Evolutionary conservation across 2,329 filamentous ascomycete species (phyloP).

Genomic region (Apiospora arundinis): DNA sequence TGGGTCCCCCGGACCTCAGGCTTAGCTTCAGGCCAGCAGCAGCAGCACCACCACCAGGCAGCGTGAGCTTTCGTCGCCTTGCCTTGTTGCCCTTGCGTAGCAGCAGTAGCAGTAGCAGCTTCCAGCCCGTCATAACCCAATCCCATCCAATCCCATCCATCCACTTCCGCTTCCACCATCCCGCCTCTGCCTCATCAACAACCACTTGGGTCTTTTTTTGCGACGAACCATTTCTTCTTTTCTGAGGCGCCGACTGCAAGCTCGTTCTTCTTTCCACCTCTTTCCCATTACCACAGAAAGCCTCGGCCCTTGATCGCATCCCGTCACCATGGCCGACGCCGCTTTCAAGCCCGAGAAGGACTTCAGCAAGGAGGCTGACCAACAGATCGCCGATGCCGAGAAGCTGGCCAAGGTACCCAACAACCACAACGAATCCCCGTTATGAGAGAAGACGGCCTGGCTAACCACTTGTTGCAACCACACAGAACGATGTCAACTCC

Average conservation of each 20-base stretch:
- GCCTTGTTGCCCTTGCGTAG: constrained; percentile 24
- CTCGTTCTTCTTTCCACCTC: background rate
- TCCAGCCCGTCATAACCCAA: constrained; percentile 23
- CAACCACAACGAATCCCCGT: background rate
- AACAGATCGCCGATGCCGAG: constrained; percentile 88
- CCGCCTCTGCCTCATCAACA: background rate
- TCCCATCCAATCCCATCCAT: constrained; percentile 22
- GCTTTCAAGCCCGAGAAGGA: constrained; percentile 96
- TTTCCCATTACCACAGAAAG: constrained; percentile 14
- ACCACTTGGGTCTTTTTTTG: background rate
- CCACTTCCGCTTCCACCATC: constrained; percentile 19
- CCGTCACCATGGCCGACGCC: constrained; percentile 76
- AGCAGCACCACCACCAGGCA: constrained; percentile 28
- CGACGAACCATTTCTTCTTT: background rate
- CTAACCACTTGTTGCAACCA: constrained; percentile 38
- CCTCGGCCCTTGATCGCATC: constrained; percentile 7
- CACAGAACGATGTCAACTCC: constrained; percentile 76
- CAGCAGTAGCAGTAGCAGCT: background rate
- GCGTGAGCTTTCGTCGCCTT: constrained; percentile 36
- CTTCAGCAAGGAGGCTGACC: constrained; percentile 95
- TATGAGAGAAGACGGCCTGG: background rate
- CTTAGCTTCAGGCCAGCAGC: too few relatives aligned
- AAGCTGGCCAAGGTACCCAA: constrained; percentile 79
- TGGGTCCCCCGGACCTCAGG: background rate
- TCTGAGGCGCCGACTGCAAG: background rate